Conservation (phyloP, 768 basidiomycete genomes). For the Hygrocybe punicea region DNA sequence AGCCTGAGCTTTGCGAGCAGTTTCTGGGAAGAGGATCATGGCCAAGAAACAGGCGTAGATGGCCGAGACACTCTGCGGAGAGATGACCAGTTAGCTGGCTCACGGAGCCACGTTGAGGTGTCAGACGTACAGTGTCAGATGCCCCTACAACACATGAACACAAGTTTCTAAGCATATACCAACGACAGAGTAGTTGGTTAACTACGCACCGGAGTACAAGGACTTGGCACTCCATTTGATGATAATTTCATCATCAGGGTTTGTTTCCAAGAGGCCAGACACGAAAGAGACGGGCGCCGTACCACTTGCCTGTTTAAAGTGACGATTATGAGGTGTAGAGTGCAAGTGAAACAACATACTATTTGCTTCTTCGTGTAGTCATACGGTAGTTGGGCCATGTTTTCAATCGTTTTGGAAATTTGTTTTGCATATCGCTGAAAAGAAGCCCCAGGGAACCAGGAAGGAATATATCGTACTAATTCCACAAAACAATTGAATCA, state of each 20-base stretch:
- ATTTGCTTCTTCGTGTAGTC: slow-evolving; percentile 39
- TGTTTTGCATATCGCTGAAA: slow-evolving; percentile 38
- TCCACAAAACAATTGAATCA: not conserved
- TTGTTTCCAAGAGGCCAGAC: slow-evolving; percentile 36
- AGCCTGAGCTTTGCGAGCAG: slow-evolving; percentile 36
- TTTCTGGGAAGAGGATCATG: slow-evolving; percentile 38
- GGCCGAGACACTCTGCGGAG: slow-evolving; percentile 1
- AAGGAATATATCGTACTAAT: slow-evolving; percentile 41
- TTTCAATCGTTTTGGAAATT: slow-evolving; percentile 31
- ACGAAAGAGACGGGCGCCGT: slow-evolving; percentile 39
- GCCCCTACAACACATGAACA: not conserved
- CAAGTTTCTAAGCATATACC: not conserved
- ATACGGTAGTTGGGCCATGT: slow-evolving; percentile 36
- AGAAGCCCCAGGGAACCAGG: slow-evolving; percentile 43
- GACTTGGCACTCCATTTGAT: slow-evolving; percentile 38
- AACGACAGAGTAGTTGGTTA: not conserved
- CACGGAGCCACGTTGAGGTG: too few relatives aligned
- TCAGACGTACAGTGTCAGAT: not conserved
- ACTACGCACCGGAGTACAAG: slow-evolving; percentile 17
- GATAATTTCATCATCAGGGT: slow-evolving; percentile 37
- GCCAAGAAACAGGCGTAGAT: slow-evolving; percentile 37
- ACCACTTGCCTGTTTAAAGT: slow-evolving; percentile 33
- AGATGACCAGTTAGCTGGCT: not conserved
- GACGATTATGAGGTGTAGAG: not conserved
- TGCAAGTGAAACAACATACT: slow-evolving; percentile 13